Evolutionary conservation across 2,329 filamentous ascomycete genomes (phyloP).

Genomic region (Diplodia intermedia): DNA sequence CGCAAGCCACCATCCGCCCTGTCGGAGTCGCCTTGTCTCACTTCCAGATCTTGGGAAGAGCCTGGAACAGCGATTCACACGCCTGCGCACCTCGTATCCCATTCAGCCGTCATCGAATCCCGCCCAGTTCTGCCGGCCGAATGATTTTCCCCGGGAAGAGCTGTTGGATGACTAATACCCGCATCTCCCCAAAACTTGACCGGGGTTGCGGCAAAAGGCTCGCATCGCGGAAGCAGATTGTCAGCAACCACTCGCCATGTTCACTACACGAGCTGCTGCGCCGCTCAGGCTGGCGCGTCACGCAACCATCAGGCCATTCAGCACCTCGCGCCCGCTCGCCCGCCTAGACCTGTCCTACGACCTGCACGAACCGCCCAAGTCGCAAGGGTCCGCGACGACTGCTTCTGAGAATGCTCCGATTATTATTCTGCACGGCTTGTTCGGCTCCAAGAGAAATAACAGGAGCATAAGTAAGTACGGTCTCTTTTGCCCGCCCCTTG

Average conservation of each 20-base stretch:
- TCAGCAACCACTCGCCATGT: conserved; percentile 22
- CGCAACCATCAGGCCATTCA: conserved; percentile 17
- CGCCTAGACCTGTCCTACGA: conserved; percentile 65
- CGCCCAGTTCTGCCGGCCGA: conserved; percentile 3
- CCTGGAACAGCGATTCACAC: conserved; percentile 11
- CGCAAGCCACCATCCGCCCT: not conserved
- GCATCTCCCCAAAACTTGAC: conserved; percentile 6
- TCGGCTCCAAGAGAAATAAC: conserved; percentile 96
- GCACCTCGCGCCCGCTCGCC: conserved; percentile 28
- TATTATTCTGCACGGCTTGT: conserved; percentile 88
- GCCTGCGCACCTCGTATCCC: not conserved
- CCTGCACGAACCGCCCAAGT: conserved; percentile 65
- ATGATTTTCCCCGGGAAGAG: conserved; percentile 15
- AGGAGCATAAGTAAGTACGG: conserved; percentile 90
- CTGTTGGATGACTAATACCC: conserved; percentile 21
- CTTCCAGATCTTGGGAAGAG: conserved; percentile 3
- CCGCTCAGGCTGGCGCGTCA: conserved; percentile 16
- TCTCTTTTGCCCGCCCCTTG: conserved; percentile 3
- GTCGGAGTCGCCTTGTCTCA: conserved; percentile 12
- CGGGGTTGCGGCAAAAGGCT: conserved; percentile 5
- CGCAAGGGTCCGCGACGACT: conserved; percentile 41
- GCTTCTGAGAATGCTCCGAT: conserved; percentile 64
- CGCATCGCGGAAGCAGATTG: not conserved
- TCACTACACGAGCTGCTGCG: conserved; percentile 21
- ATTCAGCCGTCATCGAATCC: not conserved